A percentile compares a stretch with the other conserved stretches of the same genome.
Evolutionary conservation across 495 filamentous ascomycete genomes (phyloP).

Genomic region (Hypomontagnella submonticulosa): DNA sequence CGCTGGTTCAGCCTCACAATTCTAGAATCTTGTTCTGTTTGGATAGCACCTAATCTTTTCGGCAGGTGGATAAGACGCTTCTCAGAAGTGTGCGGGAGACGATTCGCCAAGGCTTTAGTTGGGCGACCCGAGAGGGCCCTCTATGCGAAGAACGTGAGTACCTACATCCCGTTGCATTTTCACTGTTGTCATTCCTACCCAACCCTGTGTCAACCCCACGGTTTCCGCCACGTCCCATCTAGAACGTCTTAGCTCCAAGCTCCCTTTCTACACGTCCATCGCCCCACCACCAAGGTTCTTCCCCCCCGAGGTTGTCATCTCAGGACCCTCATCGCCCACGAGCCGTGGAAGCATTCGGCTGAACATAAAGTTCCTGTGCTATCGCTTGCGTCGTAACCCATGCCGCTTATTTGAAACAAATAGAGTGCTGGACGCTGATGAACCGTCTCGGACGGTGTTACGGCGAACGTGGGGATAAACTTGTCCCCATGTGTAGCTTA

Average conservation of each 20-base stretch:
- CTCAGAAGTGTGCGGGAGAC: constrained; percentile 89
- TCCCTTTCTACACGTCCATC: constrained; percentile 8
- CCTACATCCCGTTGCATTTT: constrained; percentile 36
- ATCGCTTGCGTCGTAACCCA: constrained; percentile 14
- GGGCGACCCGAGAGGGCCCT: constrained; percentile 94
- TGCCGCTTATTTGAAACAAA: constrained; percentile 14
- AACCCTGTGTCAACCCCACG: constrained; percentile 43
- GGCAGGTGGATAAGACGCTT: constrained; percentile 86
- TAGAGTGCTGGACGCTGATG: constrained; percentile 21
- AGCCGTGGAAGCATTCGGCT: constrained; percentile 8
- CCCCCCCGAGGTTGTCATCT: constrained; percentile 13
- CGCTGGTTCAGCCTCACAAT: constrained; percentile 42
- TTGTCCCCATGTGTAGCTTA: constrained; percentile 33
- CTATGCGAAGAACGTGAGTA: constrained; percentile 97
- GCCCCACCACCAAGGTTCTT: constrained; percentile 7
- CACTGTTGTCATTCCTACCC: constrained; percentile 33
- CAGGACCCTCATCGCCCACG: constrained; percentile 13
- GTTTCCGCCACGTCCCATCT: constrained; percentile 27
- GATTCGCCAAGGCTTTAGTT: constrained; percentile 93
- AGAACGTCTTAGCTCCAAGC: constrained; percentile 19
- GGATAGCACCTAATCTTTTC: constrained; percentile 48
- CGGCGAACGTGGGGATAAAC: constrained; percentile 28
- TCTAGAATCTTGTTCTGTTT: constrained; percentile 39
- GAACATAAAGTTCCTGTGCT: constrained; percentile 1
- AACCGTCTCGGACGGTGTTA: constrained; percentile 17